phyloP scores from a whole-genome alignment of 2,329 filamentous ascomycete species.

The Fusarium protoensiforme region DNA sequence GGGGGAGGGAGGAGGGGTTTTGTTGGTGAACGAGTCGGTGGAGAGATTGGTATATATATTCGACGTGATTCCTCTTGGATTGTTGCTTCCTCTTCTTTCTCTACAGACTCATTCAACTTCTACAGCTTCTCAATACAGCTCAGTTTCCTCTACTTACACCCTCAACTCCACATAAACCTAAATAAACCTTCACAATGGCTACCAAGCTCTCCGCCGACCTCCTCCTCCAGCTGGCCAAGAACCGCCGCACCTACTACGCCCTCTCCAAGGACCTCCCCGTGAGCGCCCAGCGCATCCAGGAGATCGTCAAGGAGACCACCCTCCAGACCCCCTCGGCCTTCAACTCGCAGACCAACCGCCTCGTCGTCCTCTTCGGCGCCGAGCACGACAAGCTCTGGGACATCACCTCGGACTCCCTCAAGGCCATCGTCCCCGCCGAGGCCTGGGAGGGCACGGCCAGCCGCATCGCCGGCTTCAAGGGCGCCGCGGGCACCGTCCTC shows the following conservation, averaged over 20 bases:
- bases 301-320: slow-evolving; percentile 73
- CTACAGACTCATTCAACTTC: neutral
- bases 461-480: slow-evolving; percentile 69
- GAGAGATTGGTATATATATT: slow-evolving; percentile 24
- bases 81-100: neutral
- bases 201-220: slow-evolving; percentile 56
- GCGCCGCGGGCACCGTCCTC: slow-evolving; percentile 82
- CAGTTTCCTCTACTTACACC: neutral
- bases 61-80: neutral
- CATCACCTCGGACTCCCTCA: slow-evolving; percentile 65
- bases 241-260: slow-evolving; percentile 76
- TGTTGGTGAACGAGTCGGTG: neutral
- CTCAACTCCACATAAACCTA: slow-evolving; percentile 11
- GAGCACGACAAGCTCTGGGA: slow-evolving; percentile 94
- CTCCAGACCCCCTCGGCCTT: slow-evolving; percentile 81
- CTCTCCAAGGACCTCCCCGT: slow-evolving; percentile 71
- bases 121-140: neutral
- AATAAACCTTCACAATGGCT: slow-evolving; percentile 54
- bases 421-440: slow-evolving; percentile 71
- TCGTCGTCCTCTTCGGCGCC: slow-evolving; percentile 80
- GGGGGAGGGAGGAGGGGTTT: neutral
- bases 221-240: slow-evolving; percentile 73
- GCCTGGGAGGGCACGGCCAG: slow-evolving; percentile 64
- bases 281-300: slow-evolving; percentile 65
- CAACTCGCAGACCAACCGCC: slow-evolving; percentile 87